These are phyloP conservation scores for Xylaria flabelliformis DNA, from an alignment of 495 filamentous ascomycete genomes.

Conservation along the genomic window DNA sequence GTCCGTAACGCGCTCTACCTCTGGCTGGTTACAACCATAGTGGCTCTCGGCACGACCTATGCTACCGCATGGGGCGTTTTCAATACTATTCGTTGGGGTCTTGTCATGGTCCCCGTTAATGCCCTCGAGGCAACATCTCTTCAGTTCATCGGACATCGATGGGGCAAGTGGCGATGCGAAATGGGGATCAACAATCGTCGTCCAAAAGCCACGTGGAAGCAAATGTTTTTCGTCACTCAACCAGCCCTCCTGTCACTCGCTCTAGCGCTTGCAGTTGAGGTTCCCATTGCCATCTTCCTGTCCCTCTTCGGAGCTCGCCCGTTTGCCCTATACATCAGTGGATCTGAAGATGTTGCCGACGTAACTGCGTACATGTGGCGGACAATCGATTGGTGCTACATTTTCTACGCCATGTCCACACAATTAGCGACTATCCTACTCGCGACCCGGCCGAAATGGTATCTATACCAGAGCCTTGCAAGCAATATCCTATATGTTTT, in stretches of 20 bases:
- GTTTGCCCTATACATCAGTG: slow-evolving; percentile 68
- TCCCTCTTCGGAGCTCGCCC: slow-evolving; percentile 60
- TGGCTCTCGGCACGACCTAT: slow-evolving; percentile 67
- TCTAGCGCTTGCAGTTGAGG: slow-evolving; percentile 63
- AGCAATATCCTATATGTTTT: slow-evolving; percentile 73
- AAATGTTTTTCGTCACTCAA: slow-evolving; percentile 51
- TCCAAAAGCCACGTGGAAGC: slow-evolving; percentile 48
- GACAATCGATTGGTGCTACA: slow-evolving; percentile 76
- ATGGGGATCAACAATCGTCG: slow-evolving; percentile 45
- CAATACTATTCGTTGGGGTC: slow-evolving; percentile 78
- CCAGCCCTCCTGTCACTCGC: slow-evolving; percentile 61
- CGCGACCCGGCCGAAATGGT: slow-evolving; percentile 71
- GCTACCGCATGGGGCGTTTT: slow-evolving; percentile 79
- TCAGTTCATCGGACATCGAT: slow-evolving; percentile 71
- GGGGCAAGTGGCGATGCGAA: slow-evolving; percentile 63
- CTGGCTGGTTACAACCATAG: slow-evolving; percentile 71
- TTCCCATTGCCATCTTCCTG: slow-evolving; percentile 68
- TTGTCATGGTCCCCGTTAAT: slow-evolving; percentile 77
- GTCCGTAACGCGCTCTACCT: slow-evolving; percentile 74
- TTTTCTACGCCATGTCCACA: slow-evolving; percentile 71
- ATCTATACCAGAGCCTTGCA: slow-evolving; percentile 67
- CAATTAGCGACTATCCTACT: slow-evolving; percentile 70
- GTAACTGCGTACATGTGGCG: slow-evolving; percentile 75
- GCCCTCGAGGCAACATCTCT: slow-evolving; percentile 69
- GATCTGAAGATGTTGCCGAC: slow-evolving; percentile 59